Conservation (phyloP, 371 early-diverging fungal species). For the Chytridium lagenaria region DNA sequence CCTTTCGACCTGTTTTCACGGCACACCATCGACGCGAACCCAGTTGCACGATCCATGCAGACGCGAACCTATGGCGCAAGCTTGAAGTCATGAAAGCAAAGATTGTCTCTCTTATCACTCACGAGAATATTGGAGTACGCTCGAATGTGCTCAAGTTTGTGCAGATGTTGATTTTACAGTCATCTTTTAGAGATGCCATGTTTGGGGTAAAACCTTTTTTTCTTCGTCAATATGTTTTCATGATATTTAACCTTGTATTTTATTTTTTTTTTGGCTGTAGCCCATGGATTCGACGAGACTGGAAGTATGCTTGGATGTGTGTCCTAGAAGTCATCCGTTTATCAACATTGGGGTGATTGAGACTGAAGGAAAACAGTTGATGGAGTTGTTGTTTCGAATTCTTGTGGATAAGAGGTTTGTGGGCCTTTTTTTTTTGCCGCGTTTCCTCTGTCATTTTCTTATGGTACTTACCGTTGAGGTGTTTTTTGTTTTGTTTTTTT, state of each 20-base stretch:
- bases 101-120: slow-evolving; percentile 14
- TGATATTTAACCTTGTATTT: not conserved
- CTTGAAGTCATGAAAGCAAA: slow-evolving; percentile 32
- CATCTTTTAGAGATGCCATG: slow-evolving; percentile 33
- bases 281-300: not conserved
- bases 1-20: too few relatives aligned
- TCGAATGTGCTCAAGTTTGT: slow-evolving; percentile 38
- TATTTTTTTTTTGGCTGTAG: too few relatives aligned
- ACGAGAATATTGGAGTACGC: slow-evolving; percentile 40
- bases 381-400: slow-evolving; percentile 18
- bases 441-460: not conserved
- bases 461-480: too few relatives aligned
- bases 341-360: slow-evolving; percentile 25
- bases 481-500: too few relatives aligned
- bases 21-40: not conserved
- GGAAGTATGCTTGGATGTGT: slow-evolving; percentile 21
- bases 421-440: not conserved
- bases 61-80: slow-evolving; percentile 31
- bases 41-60: slow-evolving; percentile 31
- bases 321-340: slow-evolving; percentile 39
- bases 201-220: slow-evolving; percentile 7
- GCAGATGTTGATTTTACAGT: slow-evolving; percentile 33
- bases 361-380: slow-evolving; percentile 23
- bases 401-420: slow-evolving; percentile 25
- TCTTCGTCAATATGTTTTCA: slow-evolving; percentile 6